Base-by-base conservation (phyloP, 257 asterid species). In the Nicotiana obtusifolia region DNA sequence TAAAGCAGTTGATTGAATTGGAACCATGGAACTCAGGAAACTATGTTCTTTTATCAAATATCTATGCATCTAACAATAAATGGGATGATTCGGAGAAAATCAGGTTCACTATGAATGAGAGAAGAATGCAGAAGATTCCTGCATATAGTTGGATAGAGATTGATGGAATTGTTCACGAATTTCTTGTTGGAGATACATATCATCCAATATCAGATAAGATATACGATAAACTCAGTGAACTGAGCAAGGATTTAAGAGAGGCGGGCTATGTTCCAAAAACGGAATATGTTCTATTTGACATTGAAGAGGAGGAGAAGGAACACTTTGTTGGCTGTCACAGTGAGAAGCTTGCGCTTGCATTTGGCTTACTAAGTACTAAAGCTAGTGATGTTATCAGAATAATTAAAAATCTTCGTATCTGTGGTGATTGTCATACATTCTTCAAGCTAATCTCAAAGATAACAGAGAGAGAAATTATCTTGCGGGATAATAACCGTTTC, bases 301-400 rank as follows among this genome's bases (percentile, higher is more conserved):
- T 88, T 64, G 89, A 88, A 67, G 91, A 86, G 57, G 91, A 88
- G 83, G 91, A 88, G 79, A 88, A 88, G 87, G 91, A 86, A 71
- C 86, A 84, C 24, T 77, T 84, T 22, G 54, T 88, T 53, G 88
- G 87, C 56, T 84, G 76, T 78, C 91, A 88, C 47, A 88, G 91
- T 26, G 91, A 88, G 88, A 88, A 86, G 84, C 89, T 88, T 28
- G 91, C 89, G 62, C 88, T 88, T 28, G 91, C 89, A 44, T 86
- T 84, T 59, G 89, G 91, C 68, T 80, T 88, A 81, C 81, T 88
- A 61, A 83, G 82, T 73, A 83, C 84, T 28, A 65, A 76, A 65
- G 79, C 75, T 0, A 49, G 75, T 41, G 88, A 76, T 7, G 82
- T 76, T 9, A 88, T 88, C 44, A 84, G 89, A 20, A 80, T 88